Base-by-base conservation (phyloP, 23 red algal genomes). In the Chondrus crispus region DNA sequence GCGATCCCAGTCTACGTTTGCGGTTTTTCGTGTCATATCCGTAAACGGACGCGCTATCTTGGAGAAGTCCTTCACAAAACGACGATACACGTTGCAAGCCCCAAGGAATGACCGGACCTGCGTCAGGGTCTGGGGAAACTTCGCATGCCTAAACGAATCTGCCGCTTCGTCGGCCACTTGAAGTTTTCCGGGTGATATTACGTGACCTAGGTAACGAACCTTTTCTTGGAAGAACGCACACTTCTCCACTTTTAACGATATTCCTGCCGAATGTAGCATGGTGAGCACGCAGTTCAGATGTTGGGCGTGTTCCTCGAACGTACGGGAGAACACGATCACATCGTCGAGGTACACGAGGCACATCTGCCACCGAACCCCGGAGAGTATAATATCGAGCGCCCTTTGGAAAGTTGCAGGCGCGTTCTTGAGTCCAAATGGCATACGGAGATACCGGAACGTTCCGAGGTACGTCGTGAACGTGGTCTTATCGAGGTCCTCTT, bases 281-380 rank as follows among this genome's bases (percentile, higher is more conserved):
- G 5, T 20, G 22, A 82, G 50, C 22, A 58, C 78, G 30, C 2
- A 0, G 11, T 46, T 20, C 29, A 82, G 38, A 29, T 82, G 9
- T 8, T 20, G 16, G 22, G 55, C 30, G 1, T 82, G 43, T 58
- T 82, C 18, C 11, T 82, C 43, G 40, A 58, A 22, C 18, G 16
- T 20, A 7, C 28, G 39, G 6, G 0, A 50, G 78, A 82, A 82
- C 30, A 82, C 22, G 9, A 82, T 58, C 19, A 62, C 45, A 52
- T 82, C 78, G 43, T 82, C 53, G 1, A 60, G 38, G 78, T 82
- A 82, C n/a, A 82, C 46, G 12, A 80, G 20, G 35, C 39, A 46
- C 43, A 58, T 0, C 22, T 58, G 1, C 1, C 72, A 77, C 10
- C 45, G 44, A 30, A 82, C 45, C 47, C 0, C 45, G 0, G 78